Base-by-base conservation (phyloP, 805 yeast species). In the Spathaspora arborariae region DNA sequence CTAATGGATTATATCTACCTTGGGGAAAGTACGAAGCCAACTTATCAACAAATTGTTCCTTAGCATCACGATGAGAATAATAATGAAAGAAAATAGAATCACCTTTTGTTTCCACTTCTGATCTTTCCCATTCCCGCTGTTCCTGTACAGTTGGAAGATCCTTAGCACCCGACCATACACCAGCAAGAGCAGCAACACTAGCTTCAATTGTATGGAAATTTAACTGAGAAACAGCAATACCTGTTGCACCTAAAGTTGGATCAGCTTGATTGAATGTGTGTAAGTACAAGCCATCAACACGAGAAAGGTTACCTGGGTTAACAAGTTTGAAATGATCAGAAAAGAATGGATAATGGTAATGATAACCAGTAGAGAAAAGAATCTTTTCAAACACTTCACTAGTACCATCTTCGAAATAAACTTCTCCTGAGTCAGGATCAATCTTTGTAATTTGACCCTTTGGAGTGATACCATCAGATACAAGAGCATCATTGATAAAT, bases 111-210 rank as follows among this genome's bases (percentile, higher is more conserved):
- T 53, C 55, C 22, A 65, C 44, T 39, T 66, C 53, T 7, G 57
- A 45, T 6, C 47, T 18, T 27, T 64, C 70, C 71, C 75, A 71
- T 7, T 54, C 47, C 16, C 45, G 46, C 54, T 76, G 80, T 20
- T 69, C 75, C 21, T 66, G 66, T 13, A 56, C 50, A 0, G 68
- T 38, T 1, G 83, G 82, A 20, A 78, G 56, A 9, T 51, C 11
- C 20, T 57, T 61, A 22, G 63, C 62, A 5, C 60, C 59, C 2
- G 79, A 65, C 80, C 81, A 79, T 3, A 77, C 74, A n/a, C 83
- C 83, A 13, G 80, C 79, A 42, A 79, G 63, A 0, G 82, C 81
- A n/a, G 80, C 75, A 1, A 81, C 78, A 41, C 68, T 62, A 1
- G 75, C 64, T 53, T 80, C 84, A 51, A 78, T 74, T 13, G 75